A percentile compares a stretch with the other conserved stretches of the same genome.
Conservation (phyloP, 495 filamentous ascomycete genomes). For the Penicillium turbatum region DNA sequence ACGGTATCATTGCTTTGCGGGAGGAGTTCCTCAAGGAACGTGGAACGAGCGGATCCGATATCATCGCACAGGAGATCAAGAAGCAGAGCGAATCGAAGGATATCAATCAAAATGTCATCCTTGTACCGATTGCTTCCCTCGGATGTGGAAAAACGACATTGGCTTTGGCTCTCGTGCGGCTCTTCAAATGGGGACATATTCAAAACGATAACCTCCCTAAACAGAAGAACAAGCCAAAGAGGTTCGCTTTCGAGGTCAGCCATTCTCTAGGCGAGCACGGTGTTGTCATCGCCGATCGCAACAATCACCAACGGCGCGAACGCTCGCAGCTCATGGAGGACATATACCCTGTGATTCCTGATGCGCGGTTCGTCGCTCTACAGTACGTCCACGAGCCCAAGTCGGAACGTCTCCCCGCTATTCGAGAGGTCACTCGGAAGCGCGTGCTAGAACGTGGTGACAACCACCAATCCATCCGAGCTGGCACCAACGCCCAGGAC, state of each 20-base stretch:
- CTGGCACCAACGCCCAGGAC: constrained; percentile 56
- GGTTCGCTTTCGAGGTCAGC: constrained; percentile 65
- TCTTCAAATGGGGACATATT: constrained; percentile 91
- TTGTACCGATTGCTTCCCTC: constrained; percentile 85
- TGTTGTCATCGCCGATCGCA: constrained; percentile 86
- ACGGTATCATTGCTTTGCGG: constrained; percentile 91
- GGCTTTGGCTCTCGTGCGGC: constrained; percentile 70
- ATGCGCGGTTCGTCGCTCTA: constrained; percentile 79
- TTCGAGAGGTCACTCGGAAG: constrained; percentile 68
- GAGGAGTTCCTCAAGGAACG: constrained; percentile 78
- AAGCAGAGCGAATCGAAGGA: constrained; percentile 29
- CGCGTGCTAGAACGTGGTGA: constrained; percentile 84
- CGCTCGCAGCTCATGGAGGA: constrained; percentile 82
- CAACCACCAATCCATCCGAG: constrained; percentile 96
- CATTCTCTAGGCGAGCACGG: constrained; percentile 54
- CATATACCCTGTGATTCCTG: constrained; percentile 52
- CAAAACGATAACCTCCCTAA: constrained; percentile 97
- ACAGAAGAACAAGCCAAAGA: constrained; percentile 61
- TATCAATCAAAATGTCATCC: constrained; percentile 60
- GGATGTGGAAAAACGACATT: constrained; percentile 97
- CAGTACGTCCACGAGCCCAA: constrained; percentile 81
- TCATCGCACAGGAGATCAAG: constrained; percentile 61
- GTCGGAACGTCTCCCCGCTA: constrained; percentile 49
- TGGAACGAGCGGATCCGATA: constrained; percentile 80
- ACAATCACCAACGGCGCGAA: constrained; percentile 87